A percentile compares a stretch with the other conserved stretches of the same genome.
Conservation (phyloP, 1,284 basidiomycete genomes). For the Apiotrichum sp. region DNA sequence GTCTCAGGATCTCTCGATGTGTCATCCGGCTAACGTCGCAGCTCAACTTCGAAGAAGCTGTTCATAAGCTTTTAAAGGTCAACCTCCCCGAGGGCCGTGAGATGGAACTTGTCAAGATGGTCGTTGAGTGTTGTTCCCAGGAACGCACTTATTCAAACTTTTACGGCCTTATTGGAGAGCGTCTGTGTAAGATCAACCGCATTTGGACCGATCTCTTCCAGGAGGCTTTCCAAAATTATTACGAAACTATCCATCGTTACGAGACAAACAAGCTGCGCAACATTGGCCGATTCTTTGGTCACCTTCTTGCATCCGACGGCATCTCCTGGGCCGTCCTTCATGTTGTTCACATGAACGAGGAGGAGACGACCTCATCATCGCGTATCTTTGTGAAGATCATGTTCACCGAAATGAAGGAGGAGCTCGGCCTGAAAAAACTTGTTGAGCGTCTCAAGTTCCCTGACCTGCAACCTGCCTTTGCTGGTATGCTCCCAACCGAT, state of each 20-base stretch:
- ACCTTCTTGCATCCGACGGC: conserved; percentile 75
- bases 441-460: conserved; percentile 81
- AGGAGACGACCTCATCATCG: conserved; percentile 90
- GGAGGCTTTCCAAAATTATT: conserved; percentile 81
- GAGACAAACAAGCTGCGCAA: conserved; percentile 97
- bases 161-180: conserved; percentile 92
- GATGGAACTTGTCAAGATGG: conserved; percentile 97
- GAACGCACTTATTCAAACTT: conserved; percentile 95
- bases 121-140: conserved; percentile 99
- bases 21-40: conserved; percentile 12
- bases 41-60: conserved; percentile 95
- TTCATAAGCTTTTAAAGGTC: conserved; percentile 93
- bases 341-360: conserved; percentile 88
- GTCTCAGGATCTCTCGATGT: conserved; percentile 19
- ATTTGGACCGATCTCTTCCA: conserved; percentile 89
- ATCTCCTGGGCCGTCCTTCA: conserved; percentile 84
- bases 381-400: conserved; percentile 98
- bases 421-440: conserved; percentile 77
- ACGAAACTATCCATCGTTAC: conserved; percentile 94
- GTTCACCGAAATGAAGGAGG: conserved; percentile 89
- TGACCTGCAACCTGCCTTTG: conserved; percentile 67
- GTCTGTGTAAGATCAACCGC: conserved; percentile 91
- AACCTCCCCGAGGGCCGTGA: conserved; percentile 87
- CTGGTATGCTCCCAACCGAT: conserved; percentile 89
- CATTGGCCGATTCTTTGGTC: conserved; percentile 93